Base-by-base conservation (phyloP, 2,329 filamentous ascomycete species). In the Fusarium chaquense region DNA sequence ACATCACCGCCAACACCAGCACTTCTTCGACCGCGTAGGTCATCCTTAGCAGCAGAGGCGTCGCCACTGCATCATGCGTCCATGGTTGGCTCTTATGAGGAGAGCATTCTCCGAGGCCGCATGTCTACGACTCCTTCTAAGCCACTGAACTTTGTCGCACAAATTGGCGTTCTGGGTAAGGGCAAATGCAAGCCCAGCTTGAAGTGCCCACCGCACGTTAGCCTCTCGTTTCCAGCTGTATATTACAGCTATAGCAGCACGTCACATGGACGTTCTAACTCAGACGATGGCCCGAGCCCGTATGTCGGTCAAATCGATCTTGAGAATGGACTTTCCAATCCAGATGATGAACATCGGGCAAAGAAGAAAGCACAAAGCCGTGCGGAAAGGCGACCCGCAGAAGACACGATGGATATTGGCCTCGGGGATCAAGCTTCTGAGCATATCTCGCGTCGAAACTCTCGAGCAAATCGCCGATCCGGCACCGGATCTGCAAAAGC, bases 61-160 rank as follows among this genome's bases (percentile, higher is more conserved):
- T 93, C 93, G 4, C 91, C 93, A 6, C 83, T 96, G 30, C 92
- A 95, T 59, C 93, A 97, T 79, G 94, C 95, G 11, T 94, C 94
- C 5, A 97, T 99, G 92, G 95, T 98, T 3, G 96, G 96, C 3
- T 98, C 95, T 3, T 99, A 98, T 73, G 96, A 99, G 80, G 96
- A 99, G 81, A 98, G 94, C 30, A 98, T 99, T 64, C 83, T 99
- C 3, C 90, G 93, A 47, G 96, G 96, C 40, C 89, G 96, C 67
- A 99, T 99, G 96, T 98, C 96, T 30, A 98, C 94, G 2, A 96
- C 91, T 3, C 95, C 96, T 0, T 98, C 95, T 1, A 94, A 93
- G 70, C 95, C 96, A 8, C 83, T 99, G 8, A 91, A 97, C 70
- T 99, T 99, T 76, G 86, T 97, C 8, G 96, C 96, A 30, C 94